Evolutionary conservation across 345 rosid genomes (phyloP), one percentile per base, ranked within the genome.

Genomic region (Eucalyptus polyanthemos): DNA sequence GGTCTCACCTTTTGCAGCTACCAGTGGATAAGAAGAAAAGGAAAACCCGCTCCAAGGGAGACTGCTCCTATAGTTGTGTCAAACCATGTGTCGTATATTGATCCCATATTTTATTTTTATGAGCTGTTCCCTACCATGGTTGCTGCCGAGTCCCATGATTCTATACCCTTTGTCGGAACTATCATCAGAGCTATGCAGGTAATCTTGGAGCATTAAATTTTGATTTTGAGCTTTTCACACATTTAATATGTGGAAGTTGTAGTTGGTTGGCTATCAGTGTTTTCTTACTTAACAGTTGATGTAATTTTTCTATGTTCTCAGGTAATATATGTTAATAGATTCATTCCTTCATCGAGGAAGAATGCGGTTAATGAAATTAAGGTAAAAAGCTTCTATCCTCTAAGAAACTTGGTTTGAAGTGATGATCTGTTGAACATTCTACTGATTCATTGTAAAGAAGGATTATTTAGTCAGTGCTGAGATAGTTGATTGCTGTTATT

Each of bases 161-260:
- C 98, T 58, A 93, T 97, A 76, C 99, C 99, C 16, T 92, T 95
- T 88, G 99, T 98, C 50, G 99, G 99, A 91, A 98, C 99, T 89
- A 98, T 98, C 72, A 97, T 98, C 91, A 95, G 99, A 91, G 98
- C 99, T 88, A 98, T 98, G 99, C 99, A 98, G 98, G 99, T 96
- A 86, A 72, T 21, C 83, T 76, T 76, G 83, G 45, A 76, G 83
- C 47, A 76, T 76, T 37, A 37, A 9, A 76, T 37, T 37, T 42
- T 76, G 83, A 76, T 53, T 50, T 29, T 22, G 88, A 34, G 34
- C 47, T 60, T 60, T 65, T 12, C 80, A 62, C 37, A 3, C 21
- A 47, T 50, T 34, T 31, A 86, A 86, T 47, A 17, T 86, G 88
- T 16, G 87, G 58, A 86, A 86, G 27, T 72, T 76, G 27, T 76